A percentile compares a stretch with the other conserved stretches of the same genome.
phyloP scores from a whole-genome alignment of 139 green algal species.

The Asterochloris erici region DNA sequence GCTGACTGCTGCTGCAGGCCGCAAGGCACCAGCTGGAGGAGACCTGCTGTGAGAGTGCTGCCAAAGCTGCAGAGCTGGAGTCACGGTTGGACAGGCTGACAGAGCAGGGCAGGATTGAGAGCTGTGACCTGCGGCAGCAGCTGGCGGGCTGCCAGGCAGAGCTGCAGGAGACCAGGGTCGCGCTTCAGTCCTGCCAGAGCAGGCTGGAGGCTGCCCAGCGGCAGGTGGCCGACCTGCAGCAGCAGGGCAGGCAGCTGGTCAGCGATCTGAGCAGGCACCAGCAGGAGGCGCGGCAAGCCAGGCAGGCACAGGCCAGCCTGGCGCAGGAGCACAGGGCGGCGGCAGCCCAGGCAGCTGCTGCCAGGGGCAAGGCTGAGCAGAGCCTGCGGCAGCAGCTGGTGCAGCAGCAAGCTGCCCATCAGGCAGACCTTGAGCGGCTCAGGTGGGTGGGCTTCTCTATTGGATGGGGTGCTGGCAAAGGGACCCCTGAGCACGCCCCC shows the following conservation, averaged over 20 bases:
- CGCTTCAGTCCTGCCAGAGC: conserved; percentile 1
- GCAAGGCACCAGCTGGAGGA: no score
- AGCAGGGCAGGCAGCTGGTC: conserved; percentile 4
- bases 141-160: neutral
- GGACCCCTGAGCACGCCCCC: no score
- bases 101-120: no score
- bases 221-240: neutral
- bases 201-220: neutral
- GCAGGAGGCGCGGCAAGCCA: neutral
- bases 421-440: neutral
- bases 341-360: neutral
- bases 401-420: neutral
- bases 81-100: neutral
- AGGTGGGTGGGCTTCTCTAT: no score
- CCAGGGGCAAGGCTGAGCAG: neutral
- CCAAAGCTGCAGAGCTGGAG: neutral
- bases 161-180: neutral
- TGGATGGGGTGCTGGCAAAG: no score
- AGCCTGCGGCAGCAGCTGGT: neutral
- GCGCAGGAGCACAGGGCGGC: neutral
- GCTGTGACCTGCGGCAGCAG: neutral
- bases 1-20: no score
- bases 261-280: neutral
- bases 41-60: no score
- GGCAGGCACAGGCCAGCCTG: neutral